Percentiles rank a stretch among this genome's conserved stretches.
phyloP scores from a whole-genome alignment of 164 flowering plant genomes.

The Magnolia officinalis region DNA sequence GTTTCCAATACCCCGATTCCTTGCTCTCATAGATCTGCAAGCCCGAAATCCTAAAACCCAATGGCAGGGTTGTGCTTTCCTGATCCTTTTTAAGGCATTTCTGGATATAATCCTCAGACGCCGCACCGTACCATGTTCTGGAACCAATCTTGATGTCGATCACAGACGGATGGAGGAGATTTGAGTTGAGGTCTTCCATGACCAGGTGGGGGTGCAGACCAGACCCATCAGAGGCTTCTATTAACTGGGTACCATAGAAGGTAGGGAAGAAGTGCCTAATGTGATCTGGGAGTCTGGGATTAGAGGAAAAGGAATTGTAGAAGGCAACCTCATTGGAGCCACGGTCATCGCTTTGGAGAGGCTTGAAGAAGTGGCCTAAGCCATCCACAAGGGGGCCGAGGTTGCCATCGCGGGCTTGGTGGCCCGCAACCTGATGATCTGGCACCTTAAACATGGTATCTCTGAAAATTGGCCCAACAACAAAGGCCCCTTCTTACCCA shows the following conservation, averaged over 20 bases:
- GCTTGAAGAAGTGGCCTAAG: constrained; percentile 87
- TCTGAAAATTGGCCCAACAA: neutral
- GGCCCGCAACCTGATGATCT: constrained; percentile 91
- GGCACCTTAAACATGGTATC: constrained; percentile 64
- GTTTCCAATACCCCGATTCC: constrained; percentile 61
- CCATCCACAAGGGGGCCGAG: constrained; percentile 85
- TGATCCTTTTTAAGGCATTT: constrained; percentile 65
- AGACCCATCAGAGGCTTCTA: constrained; percentile 83
- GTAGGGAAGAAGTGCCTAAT: constrained; percentile 63
- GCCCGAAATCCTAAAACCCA: constrained; percentile 86
- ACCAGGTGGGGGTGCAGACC: constrained; percentile 67
- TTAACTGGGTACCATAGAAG: constrained; percentile 61
- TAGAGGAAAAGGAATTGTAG: constrained; percentile 56
- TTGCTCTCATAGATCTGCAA: constrained; percentile 41
- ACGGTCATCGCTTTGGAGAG: constrained; percentile 64
- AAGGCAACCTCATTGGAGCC: constrained; percentile 71
- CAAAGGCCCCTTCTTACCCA: neutral
- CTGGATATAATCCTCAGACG: constrained; percentile 55
- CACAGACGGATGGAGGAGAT: constrained; percentile 44
- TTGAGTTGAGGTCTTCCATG: constrained; percentile 49
- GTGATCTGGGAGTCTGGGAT: constrained; percentile 47
- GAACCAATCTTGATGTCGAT: constrained; percentile 87
- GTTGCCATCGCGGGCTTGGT: constrained; percentile 52
- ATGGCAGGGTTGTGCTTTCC: constrained; percentile 36
- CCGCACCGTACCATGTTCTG: constrained; percentile 78